Percentiles rank a stretch among this genome's conserved stretches.
Evolutionary conservation across 306 rosid genomes (phyloP).

Genomic region (Astragalus membranaceus): DNA sequence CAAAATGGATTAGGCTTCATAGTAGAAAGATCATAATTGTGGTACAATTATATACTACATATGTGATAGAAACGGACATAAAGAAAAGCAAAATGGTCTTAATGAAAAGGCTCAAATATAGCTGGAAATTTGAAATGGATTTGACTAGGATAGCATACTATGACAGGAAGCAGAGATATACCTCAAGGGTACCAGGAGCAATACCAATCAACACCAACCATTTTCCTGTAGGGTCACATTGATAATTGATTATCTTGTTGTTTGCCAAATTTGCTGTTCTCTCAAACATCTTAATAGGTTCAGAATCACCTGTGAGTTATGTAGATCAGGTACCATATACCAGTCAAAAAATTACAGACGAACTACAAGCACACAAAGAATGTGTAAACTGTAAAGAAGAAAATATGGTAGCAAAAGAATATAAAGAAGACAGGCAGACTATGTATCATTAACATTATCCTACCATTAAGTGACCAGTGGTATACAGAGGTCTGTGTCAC

Average conservation of each 20-base stretch:
- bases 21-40: not conserved
- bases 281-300: constrained; percentile 92
- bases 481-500: constrained; percentile 89
- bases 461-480: constrained; percentile 98
- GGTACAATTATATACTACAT: not conserved
- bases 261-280: constrained; percentile 84
- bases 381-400: not conserved
- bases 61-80: not conserved
- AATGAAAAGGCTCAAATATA: constrained; percentile 2
- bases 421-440: not conserved
- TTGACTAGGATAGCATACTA: not conserved
- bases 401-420: not conserved
- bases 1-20: constrained; percentile 9
- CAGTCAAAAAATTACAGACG: constrained; percentile 13
- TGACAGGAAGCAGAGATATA: constrained; percentile 28
- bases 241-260: constrained; percentile 95
- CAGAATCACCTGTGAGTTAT: constrained; percentile 69
- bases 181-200: constrained; percentile 99
- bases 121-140: constrained; percentile 2
- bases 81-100: not conserved
- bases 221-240: constrained; percentile 92
- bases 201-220: constrained; percentile 99
- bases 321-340: constrained; percentile 18
- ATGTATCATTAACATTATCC: not conserved
- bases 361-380: constrained; percentile 6